Conservation (phyloP, 2,329 filamentous ascomycete genomes). For the Scolecobasidium constrictum region DNA sequence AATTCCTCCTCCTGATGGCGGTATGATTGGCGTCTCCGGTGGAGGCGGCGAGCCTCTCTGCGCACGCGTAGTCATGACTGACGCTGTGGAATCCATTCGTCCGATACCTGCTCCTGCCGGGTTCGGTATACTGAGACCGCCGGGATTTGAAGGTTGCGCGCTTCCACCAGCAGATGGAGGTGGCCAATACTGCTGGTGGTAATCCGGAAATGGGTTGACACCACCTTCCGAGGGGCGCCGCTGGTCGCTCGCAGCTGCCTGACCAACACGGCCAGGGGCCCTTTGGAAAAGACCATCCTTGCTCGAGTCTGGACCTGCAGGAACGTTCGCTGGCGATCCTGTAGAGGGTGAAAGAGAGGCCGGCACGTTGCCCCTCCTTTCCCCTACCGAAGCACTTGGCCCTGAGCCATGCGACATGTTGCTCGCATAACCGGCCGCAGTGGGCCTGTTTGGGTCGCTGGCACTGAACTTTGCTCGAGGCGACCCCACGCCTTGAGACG, state of each 20-base stretch:
- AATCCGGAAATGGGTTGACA: slow-evolving; percentile 38
- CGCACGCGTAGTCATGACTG: slow-evolving; percentile 84
- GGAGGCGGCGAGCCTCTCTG: slow-evolving; percentile 89
- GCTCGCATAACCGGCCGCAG: slow-evolving; percentile 32
- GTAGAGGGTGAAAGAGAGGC: slow-evolving; percentile 57
- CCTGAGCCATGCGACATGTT: slow-evolving; percentile 19
- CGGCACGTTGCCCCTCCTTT: slow-evolving; percentile 70
- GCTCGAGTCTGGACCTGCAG: slow-evolving; percentile 60
- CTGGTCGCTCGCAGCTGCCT: slow-evolving; percentile 16
- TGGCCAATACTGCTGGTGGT: slow-evolving; percentile 53
- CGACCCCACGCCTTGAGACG: slow-evolving; percentile 17
- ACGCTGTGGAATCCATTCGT: slow-evolving; percentile 69
- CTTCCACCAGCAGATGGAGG: slow-evolving; percentile 29
- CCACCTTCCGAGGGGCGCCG: slow-evolving; percentile 11
- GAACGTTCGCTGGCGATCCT: slow-evolving; percentile 48
- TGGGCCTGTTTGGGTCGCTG: slow-evolving; percentile 37
- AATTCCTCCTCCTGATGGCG: slow-evolving; percentile 68
- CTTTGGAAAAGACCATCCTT: slow-evolving; percentile 73
- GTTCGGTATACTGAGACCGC: slow-evolving; percentile 40
- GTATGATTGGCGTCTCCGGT: slow-evolving; percentile 78
- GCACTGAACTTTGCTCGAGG: slow-evolving; percentile 33
- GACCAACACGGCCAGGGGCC: slow-evolving; percentile 26
- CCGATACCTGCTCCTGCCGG: slow-evolving; percentile 39
- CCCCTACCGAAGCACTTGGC: slow-evolving; percentile 56
- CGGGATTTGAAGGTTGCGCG: slow-evolving; percentile 11